Conservation (phyloP, 2,329 filamentous ascomycete species). For the Botrytis tulipae region DNA sequence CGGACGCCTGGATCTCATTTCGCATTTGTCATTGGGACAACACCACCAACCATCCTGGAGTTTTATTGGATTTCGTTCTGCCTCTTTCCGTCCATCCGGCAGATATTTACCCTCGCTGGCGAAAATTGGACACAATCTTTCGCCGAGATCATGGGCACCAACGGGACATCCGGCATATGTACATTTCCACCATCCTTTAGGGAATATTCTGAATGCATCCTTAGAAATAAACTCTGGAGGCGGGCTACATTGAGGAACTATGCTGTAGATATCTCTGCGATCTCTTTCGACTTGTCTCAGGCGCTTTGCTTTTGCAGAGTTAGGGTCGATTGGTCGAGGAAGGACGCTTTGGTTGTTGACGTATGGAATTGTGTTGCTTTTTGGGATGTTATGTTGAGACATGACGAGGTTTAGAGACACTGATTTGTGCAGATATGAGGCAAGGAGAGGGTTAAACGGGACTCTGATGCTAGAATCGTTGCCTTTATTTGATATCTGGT, state of each 20-base stretch:
- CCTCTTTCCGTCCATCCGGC: neutral
- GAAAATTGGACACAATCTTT: neutral
- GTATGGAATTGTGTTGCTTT: neutral
- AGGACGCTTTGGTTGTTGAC: neutral
- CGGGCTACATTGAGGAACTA: neutral
- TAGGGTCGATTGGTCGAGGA: neutral
- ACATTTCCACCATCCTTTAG: neutral
- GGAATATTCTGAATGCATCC: neutral
- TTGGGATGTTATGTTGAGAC: neutral
- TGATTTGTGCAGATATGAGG: neutral
- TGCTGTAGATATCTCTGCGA: neutral
- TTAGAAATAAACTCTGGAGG: neutral
- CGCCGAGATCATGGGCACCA: neutral
- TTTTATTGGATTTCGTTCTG: neutral
- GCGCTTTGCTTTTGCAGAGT: neutral
- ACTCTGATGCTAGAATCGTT: too few species aligned
- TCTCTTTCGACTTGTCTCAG: neutral
- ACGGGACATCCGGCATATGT: neutral
- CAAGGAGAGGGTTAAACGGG: neutral
- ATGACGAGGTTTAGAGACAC: neutral
- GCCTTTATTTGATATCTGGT: too few species aligned
- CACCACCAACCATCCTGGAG: neutral
- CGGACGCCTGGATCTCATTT: neutral
- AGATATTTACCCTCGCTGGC: neutral
- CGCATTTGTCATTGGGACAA: neutral